phyloP scores from a whole-genome alignment of 2,329 filamentous ascomycete genomes.

The Coniochaeta prunicola region DNA sequence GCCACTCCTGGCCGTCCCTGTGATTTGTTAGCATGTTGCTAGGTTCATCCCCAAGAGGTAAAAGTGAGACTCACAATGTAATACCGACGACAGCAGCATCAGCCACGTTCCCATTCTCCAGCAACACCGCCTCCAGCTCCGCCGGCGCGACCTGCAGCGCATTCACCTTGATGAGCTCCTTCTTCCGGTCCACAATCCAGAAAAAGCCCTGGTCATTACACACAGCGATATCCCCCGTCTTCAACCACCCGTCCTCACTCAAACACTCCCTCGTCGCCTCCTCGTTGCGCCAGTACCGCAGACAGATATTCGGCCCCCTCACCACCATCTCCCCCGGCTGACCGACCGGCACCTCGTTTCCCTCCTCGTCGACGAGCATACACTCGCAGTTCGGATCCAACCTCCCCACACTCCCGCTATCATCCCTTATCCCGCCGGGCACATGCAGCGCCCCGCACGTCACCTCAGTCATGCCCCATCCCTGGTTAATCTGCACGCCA shows the following conservation, averaged over 20 bases:
- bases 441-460: slow-evolving; percentile 32
- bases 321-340: slow-evolving; percentile 47
- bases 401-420: slow-evolving; percentile 35
- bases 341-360: slow-evolving; percentile 37
- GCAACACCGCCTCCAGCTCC: slow-evolving; percentile 36
- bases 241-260: slow-evolving; percentile 39
- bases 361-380: slow-evolving; percentile 43
- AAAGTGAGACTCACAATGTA: slow-evolving; percentile 28
- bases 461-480: slow-evolving; percentile 55
- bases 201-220: slow-evolving; percentile 32
- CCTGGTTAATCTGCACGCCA: slow-evolving; percentile 36
- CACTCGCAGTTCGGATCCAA: slow-evolving; percentile 16
- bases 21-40: not conserved
- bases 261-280: slow-evolving; percentile 39
- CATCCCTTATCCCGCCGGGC: slow-evolving; percentile 26
- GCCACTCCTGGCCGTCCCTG: slow-evolving; percentile 40
- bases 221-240: slow-evolving; percentile 38
- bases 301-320: slow-evolving; percentile 47
- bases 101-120: slow-evolving; percentile 37
- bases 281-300: slow-evolving; percentile 52
- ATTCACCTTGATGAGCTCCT: slow-evolving; percentile 36
- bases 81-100: slow-evolving; percentile 53
- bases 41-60: not conserved
- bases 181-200: slow-evolving; percentile 47
- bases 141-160: slow-evolving; percentile 49